These are phyloP conservation scores for Alloascoidea africana DNA, from an alignment of 805 yeast genomes.

Conservation along the genomic window DNA sequence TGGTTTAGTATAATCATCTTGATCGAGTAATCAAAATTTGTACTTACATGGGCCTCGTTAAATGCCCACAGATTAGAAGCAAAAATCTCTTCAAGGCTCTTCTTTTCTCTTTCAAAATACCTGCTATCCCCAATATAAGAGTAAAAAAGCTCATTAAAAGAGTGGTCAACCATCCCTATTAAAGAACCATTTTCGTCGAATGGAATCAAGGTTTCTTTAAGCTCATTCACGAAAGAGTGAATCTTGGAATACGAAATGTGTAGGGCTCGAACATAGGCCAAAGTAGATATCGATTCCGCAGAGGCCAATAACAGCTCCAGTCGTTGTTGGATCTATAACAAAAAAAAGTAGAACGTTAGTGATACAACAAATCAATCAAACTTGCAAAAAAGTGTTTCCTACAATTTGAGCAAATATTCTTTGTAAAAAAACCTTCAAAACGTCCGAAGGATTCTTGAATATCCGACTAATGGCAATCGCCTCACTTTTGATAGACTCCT, in stretches of 20 bases:
- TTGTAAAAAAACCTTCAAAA: conserved; percentile 54
- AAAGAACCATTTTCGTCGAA: conserved; percentile 25
- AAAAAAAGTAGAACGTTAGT: conserved; percentile 20
- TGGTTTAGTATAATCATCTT: background rate
- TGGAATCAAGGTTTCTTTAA: conserved; percentile 40
- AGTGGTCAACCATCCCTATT: conserved; percentile 44
- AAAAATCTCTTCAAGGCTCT: conserved; percentile 41
- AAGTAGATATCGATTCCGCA: conserved; percentile 44
- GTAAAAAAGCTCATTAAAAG: conserved; percentile 56
- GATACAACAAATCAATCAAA: no score
- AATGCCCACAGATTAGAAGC: conserved; percentile 29
- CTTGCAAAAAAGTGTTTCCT: no score
- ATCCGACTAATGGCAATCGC: conserved; percentile 60
- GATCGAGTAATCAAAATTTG: no score
- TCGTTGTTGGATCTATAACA: conserved; percentile 19
- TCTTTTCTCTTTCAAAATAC: conserved; percentile 61
- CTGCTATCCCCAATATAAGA: conserved; percentile 50
- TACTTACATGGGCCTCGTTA: conserved; percentile 17
- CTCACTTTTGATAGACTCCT: conserved; percentile 50
- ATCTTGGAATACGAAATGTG: conserved; percentile 49
- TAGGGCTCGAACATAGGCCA: conserved; percentile 65
- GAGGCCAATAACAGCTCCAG: conserved; percentile 39
- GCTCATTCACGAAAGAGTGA: conserved; percentile 43
- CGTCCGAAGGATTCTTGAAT: conserved; percentile 55
- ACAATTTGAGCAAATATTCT: conserved; percentile 65